Percentiles rank a stretch among this genome's conserved stretches.
These are phyloP conservation scores for Eimeria necatrix DNA, from an alignment of 169 alveolate species.

Conservation along the genomic window DNA sequence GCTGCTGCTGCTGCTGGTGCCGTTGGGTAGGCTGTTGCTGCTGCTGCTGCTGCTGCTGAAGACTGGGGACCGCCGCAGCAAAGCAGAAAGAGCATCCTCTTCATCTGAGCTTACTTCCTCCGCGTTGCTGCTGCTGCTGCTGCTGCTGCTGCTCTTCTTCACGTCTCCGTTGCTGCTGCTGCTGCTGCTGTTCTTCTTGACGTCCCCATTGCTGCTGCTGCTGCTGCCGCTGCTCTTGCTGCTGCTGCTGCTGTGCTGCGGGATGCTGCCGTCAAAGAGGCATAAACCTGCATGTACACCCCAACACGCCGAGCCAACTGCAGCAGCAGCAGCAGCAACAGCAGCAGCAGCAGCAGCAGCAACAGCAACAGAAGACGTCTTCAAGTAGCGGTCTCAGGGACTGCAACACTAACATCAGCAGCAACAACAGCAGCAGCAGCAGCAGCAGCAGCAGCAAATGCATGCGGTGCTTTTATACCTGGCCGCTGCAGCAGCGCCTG, in stretches of 20 bases:
- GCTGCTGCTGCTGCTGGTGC: constrained; percentile 53
- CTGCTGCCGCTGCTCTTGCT: constrained; percentile 30
- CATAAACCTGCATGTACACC: background rate
- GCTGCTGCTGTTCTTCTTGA: background rate
- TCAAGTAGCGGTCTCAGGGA: background rate
- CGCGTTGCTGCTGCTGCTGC: constrained; percentile 34
- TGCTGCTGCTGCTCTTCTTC: constrained; percentile 28
- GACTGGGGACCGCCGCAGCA: background rate
- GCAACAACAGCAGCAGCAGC: constrained; percentile 15
- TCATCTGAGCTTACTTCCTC: background rate
- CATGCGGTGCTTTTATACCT: background rate
- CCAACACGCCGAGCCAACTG: background rate
- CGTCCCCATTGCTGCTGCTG: background rate
- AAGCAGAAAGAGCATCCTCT: constrained; percentile 10
- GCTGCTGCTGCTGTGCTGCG: constrained; percentile 3
- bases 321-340: background rate
- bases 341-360: constrained; percentile 13
- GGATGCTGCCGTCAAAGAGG: constrained; percentile 18
- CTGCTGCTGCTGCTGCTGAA: background rate
- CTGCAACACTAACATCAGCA: background rate
- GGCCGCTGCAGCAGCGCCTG: constrained; percentile 36
- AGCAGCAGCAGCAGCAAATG: background rate
- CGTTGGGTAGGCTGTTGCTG: background rate
- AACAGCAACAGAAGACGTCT: background rate
- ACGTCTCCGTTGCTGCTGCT: constrained; percentile 13